Evolutionary conservation across 371 early-diverging fungal species (phyloP), one percentile per base, ranked within the genome.

Genomic region (Caulochytrium protostelioides): DNA sequence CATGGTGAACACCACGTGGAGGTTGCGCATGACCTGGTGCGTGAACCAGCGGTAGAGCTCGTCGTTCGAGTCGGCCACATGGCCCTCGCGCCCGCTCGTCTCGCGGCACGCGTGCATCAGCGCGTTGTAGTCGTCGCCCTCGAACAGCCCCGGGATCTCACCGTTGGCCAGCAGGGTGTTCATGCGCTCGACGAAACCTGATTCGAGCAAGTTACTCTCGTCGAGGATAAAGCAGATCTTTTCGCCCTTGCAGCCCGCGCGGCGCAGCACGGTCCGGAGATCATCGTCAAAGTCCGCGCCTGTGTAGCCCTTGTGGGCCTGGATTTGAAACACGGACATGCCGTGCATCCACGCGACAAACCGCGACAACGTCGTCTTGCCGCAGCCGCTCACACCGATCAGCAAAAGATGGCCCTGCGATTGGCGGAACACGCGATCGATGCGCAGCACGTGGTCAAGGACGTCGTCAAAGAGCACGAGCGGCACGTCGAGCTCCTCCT

Each of bases 301-400:
- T 0, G 82, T 67, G 55, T 97, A 97, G 50, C 84, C 79, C 62
- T 81, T 82, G 57, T 95, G 90, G 15, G 77, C 91, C 57, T 86
- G 83, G 57, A 92, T 77, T 49, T 95, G 94, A 72, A 86, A 82
- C 15, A 94, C 83, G 37, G 74, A 67, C 19, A 92, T 51, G 22
- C 97, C 97, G 47, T 97, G 95, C 89, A 97, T 84, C 98, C 98
- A 97, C 2, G 94, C 91, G 23, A 89, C 95, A 48, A 97, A 97
- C 3, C 97, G 72, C 5, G 94, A 78, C 40, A 95, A 50, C 0
- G 95, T 94, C 0, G 94, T 94, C 67, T 83, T 91, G 46, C 97
- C 97, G 16, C 78, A 67, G 30, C 97, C 97, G 56, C 83, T 83
- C 7, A 87, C 85, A 55, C 97, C 98, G 47, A 97, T 95, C 30